Conservation (phyloP, 116 monocot genomes). For the Zostera marina region DNA sequence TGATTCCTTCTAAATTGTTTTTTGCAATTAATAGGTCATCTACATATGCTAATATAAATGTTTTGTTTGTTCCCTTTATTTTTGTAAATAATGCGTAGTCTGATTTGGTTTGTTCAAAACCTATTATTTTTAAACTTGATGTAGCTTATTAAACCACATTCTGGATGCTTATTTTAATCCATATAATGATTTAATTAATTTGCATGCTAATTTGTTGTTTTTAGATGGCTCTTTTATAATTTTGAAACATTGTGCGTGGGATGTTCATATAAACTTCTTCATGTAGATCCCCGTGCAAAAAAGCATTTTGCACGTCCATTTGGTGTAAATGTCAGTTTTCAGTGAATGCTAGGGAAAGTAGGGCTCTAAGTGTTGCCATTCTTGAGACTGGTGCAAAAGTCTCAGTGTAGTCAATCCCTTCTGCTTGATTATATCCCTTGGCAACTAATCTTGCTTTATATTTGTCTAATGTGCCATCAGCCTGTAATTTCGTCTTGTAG, state of each 20-base stretch:
- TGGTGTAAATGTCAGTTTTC: neutral
- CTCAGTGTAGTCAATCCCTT: neutral
- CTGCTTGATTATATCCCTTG: neutral
- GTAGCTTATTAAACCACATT: neutral
- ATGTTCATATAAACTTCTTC: conserved; percentile 3
- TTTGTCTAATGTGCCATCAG: neutral
- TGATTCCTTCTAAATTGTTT: no score
- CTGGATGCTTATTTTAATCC: conserved; percentile 2
- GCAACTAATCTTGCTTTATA: neutral
- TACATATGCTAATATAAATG: neutral
- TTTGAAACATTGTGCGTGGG: neutral
- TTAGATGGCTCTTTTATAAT: neutral
- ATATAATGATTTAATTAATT: neutral
- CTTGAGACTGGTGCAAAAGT: neutral
- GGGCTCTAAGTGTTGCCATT: neutral
- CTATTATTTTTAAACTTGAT: neutral
- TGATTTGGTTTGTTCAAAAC: neutral
- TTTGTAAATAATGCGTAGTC: neutral
- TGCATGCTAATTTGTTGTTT: no score
- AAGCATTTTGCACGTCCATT: conserved; percentile 2
- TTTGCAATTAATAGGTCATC: conserved; percentile 6
- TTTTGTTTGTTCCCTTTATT: neutral
- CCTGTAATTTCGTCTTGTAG: neutral
- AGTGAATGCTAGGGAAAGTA: neutral
- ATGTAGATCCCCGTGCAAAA: conserved; percentile 1